These are phyloP conservation scores for Metschnikowia santaceciliae DNA, from an alignment of 805 yeast genomes.

Conservation along the genomic window DNA sequence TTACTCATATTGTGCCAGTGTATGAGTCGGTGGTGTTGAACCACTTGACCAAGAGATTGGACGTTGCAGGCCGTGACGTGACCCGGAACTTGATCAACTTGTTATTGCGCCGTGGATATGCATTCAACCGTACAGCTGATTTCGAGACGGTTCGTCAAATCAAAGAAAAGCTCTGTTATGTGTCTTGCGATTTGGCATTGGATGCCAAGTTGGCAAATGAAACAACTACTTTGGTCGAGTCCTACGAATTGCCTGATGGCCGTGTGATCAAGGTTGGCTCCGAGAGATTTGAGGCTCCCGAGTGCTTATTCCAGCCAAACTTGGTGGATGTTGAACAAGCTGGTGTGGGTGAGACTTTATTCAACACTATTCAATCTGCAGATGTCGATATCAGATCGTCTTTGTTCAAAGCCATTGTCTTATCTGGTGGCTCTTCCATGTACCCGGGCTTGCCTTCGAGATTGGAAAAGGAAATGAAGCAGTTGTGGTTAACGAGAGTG, in stretches of 20 bases:
- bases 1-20: slow-evolving; percentile 96
- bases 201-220: slow-evolving; percentile 86
- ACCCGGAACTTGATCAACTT: slow-evolving; percentile 92
- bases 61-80: slow-evolving; percentile 97
- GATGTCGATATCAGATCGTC: slow-evolving; percentile 91
- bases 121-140: slow-evolving; percentile 97
- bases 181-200: slow-evolving; percentile 87
- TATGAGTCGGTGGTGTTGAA: slow-evolving; percentile 95
- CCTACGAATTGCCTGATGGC: slow-evolving; percentile 94
- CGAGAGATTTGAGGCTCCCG: slow-evolving; percentile 95
- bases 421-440: slow-evolving; percentile 98
- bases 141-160: slow-evolving; percentile 98
- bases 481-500: slow-evolving; percentile 88
- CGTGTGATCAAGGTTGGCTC: slow-evolving; percentile 90
- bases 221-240: slow-evolving; percentile 91
- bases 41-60: slow-evolving; percentile 86
- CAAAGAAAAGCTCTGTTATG: slow-evolving; percentile 93
- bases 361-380: slow-evolving; percentile 90
- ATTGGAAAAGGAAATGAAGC: slow-evolving; percentile 92
- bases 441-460: slow-evolving; percentile 97
- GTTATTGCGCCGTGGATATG: slow-evolving; percentile 92
- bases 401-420: slow-evolving; percentile 84
- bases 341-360: slow-evolving; percentile 90
- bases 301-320: slow-evolving; percentile 93
- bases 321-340: slow-evolving; percentile 95